Conservation (phyloP, 1,284 basidiomycete genomes). For the Ceraceosorus guamensis region DNA sequence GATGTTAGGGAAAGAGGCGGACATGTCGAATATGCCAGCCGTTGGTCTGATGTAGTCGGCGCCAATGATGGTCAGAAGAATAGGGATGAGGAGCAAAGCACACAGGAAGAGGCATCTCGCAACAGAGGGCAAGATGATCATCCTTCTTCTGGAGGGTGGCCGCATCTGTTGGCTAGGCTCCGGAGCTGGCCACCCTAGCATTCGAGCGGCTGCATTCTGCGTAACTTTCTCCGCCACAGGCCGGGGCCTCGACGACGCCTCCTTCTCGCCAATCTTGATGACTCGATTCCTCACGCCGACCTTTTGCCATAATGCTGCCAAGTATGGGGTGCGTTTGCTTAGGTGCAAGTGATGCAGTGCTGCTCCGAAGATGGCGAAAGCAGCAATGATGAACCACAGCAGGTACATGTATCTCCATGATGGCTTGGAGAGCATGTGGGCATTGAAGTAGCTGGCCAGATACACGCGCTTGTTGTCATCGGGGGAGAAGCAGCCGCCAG, state of each 20-base stretch:
- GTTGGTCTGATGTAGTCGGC: conserved; percentile 67
- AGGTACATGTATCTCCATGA: conserved; percentile 51
- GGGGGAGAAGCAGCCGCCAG: conserved; percentile 26
- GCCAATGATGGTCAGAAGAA: conserved; percentile 54
- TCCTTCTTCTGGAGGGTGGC: conserved; percentile 14
- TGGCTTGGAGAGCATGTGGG: conserved; percentile 49
- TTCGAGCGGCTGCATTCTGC: not conserved
- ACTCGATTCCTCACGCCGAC: conserved; percentile 36
- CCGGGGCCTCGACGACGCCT: not conserved
- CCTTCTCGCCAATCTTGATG: conserved; percentile 22
- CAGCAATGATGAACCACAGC: conserved; percentile 47
- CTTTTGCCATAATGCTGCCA: conserved; percentile 40
- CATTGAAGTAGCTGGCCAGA: conserved; percentile 43
- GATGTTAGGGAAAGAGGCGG: conserved; percentile 22
- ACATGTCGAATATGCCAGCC: conserved; percentile 43
- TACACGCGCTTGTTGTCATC: conserved; percentile 29
- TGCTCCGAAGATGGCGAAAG: conserved; percentile 39
- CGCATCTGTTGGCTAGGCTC: not conserved
- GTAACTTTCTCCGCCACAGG: not conserved
- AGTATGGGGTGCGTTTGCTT: conserved; percentile 26
- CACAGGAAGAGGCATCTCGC: conserved; percentile 31
- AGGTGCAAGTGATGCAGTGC: conserved; percentile 41
- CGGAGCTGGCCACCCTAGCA: not conserved
- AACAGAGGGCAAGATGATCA: conserved; percentile 31
- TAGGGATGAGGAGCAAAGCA: conserved; percentile 31